Conservation (phyloP, 2,329 filamentous ascomycete genomes). For the Colletotrichum gigasporum region DNA sequence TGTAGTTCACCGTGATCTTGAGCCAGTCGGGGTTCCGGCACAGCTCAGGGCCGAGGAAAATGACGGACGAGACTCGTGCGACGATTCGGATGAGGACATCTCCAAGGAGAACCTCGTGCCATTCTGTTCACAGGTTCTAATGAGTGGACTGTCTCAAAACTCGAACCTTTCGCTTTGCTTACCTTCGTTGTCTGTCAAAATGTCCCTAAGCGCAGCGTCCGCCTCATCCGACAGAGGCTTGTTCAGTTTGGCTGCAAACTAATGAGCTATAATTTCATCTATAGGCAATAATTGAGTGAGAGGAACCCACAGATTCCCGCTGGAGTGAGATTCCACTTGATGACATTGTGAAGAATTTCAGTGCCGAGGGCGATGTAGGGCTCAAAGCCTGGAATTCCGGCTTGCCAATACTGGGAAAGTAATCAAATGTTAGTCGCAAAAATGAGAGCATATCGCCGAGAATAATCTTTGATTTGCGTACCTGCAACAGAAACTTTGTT, state of each 20-base stretch:
- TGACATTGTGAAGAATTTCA: constrained; percentile 22
- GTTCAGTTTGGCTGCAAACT: constrained; percentile 2
- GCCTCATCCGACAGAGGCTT: constrained; percentile 11
- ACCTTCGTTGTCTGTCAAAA: constrained; percentile 8
- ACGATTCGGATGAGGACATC: constrained; percentile 25
- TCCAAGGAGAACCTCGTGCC: constrained; percentile 25
- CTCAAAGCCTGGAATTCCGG: constrained; percentile 16
- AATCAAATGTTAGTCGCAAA: no score
- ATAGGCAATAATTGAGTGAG: not conserved
- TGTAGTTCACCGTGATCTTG: constrained; percentile 27
- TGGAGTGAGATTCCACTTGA: constrained; percentile 19
- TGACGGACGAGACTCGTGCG: constrained; percentile 34
- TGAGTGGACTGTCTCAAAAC: no score
- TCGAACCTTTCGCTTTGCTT: no score
- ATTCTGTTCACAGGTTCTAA: constrained; percentile 5
- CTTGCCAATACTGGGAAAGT: constrained; percentile 22
- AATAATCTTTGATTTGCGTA: not conserved
- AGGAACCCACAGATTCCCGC: constrained; percentile 3
- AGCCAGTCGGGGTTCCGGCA: constrained; percentile 34
- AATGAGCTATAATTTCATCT: not conserved
- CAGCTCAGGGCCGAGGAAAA: constrained; percentile 35
- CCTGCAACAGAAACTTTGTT: constrained; percentile 13
- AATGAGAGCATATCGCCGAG: no score
- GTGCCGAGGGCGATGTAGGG: constrained; percentile 10
- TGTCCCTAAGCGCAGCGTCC: constrained; percentile 3